Percentiles rank a stretch among this genome's conserved stretches.
These are phyloP conservation scores for Cornus florida DNA, from an alignment of 148 eudicot species.

Conservation along the genomic window DNA sequence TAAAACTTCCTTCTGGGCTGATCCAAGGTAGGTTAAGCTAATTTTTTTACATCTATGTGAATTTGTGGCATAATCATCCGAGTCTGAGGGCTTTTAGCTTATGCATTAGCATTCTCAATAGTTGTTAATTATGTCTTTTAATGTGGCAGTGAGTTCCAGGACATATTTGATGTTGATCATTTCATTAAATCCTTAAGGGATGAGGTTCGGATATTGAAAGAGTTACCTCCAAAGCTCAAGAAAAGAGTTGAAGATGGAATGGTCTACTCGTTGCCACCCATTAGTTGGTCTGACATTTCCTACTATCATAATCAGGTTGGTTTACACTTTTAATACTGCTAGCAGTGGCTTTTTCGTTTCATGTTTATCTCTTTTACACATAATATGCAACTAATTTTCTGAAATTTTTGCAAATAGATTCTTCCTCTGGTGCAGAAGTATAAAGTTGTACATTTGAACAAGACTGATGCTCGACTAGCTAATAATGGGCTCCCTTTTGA, in stretches of 20 bases:
- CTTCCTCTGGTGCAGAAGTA: slow-evolving; percentile 61
- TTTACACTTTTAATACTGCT: not conserved
- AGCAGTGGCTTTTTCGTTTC: not conserved
- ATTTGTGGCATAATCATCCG: not conserved
- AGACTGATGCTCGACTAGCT: slow-evolving; percentile 73
- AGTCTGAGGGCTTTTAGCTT: not conserved
- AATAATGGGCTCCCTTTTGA: slow-evolving; percentile 64
- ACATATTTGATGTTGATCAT: slow-evolving; percentile 67
- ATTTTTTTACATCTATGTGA: not conserved
- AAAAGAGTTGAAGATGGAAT: slow-evolving; percentile 53
- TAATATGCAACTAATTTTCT: slow-evolving; percentile 7
- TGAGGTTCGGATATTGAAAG: slow-evolving; percentile 69
- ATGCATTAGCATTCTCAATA: not conserved
- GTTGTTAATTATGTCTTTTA: not conserved
- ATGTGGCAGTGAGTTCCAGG: slow-evolving; percentile 61
- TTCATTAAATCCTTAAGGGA: slow-evolving; percentile 67
- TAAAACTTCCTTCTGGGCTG: slow-evolving; percentile 74
- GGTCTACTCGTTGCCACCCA: slow-evolving; percentile 55
- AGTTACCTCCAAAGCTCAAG: slow-evolving; percentile 60
- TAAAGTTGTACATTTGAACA: slow-evolving; percentile 69
- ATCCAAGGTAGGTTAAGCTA: slow-evolving; percentile 43
- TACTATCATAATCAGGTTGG: slow-evolving; percentile 68
- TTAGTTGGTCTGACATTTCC: slow-evolving; percentile 82
- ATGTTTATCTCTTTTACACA: not conserved
- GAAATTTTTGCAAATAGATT: slow-evolving; percentile 40